phyloP scores from a whole-genome alignment of 2,329 filamentous ascomycete species.

The Aspergillus aculeatinus region DNA sequence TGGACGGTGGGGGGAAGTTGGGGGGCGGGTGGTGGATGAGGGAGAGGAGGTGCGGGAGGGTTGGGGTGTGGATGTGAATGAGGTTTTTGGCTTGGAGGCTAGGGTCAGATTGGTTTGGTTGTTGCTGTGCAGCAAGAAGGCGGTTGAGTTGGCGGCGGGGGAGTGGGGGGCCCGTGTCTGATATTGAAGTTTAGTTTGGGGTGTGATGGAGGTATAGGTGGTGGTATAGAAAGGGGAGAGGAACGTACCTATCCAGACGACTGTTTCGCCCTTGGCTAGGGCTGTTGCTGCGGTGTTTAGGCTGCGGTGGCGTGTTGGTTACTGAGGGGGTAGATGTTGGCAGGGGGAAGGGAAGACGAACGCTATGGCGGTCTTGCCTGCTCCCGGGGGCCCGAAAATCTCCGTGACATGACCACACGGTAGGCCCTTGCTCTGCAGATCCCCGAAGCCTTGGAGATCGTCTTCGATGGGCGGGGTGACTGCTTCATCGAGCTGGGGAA shows the following conservation, averaged over 20 bases:
- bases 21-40: conserved; percentile 67
- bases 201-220: neutral
- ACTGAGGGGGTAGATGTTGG: conserved; percentile 10
- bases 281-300: conserved; percentile 68
- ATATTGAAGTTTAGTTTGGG: neutral
- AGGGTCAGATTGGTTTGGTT: conserved; percentile 8
- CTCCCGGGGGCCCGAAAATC: conserved; percentile 81
- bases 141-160: conserved; percentile 47
- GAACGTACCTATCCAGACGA: conserved; percentile 76
- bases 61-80: conserved; percentile 61
- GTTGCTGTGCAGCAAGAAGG: conserved; percentile 27
- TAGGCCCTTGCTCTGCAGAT: conserved; percentile 55
- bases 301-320: conserved; percentile 45
- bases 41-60: conserved; percentile 67
- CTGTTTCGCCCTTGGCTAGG: conserved; percentile 59
- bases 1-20: conserved; percentile 60
- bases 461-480: conserved; percentile 18
- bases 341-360: conserved; percentile 46
- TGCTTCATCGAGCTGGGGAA: conserved; percentile 49
- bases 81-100: conserved; percentile 50
- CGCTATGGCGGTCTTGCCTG: conserved; percentile 82
- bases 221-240: neutral
- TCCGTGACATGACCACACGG: conserved; percentile 78
- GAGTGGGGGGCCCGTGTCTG: conserved; percentile 54
- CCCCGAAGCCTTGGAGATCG: conserved; percentile 12